phyloP scores from a whole-genome alignment of 2,329 filamentous ascomycete species.

The Arthrocladium fulminans region DNA sequence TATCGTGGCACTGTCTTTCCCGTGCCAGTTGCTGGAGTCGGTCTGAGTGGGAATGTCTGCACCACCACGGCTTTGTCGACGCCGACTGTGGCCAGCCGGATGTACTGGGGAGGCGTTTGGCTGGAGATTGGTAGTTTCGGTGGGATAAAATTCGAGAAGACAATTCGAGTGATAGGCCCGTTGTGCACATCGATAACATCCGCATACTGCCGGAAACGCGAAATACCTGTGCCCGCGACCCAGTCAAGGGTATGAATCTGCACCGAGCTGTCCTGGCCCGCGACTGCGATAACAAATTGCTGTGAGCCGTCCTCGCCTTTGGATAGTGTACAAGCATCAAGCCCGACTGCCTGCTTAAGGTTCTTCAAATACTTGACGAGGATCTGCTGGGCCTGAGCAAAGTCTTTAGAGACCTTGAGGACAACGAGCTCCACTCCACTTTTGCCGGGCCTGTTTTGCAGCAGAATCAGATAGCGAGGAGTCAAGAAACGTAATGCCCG shows the following conservation, averaged over 20 bases:
- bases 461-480: conserved; percentile 44
- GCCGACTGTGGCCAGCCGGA: conserved; percentile 73
- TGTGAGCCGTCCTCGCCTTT: conserved; percentile 52
- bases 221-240: conserved; percentile 34
- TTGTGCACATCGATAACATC: conserved; percentile 48
- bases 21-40: conserved; percentile 39
- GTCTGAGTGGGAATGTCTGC: conserved; percentile 63
- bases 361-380: conserved; percentile 51
- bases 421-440: conserved; percentile 48
- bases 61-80: conserved; percentile 72
- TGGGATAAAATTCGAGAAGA: conserved; percentile 44
- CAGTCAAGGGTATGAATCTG: conserved; percentile 71
- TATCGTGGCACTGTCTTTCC: conserved; percentile 50
- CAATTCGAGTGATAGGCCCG: conserved; percentile 50
- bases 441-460: conserved; percentile 48
- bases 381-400: conserved; percentile 29
- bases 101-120: conserved; percentile 45
- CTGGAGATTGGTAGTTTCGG: conserved; percentile 42
- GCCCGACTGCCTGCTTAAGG: conserved; percentile 65
- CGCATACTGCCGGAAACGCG: conserved; percentile 42
- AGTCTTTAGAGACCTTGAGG: conserved; percentile 28
- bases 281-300: conserved; percentile 73
- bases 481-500: conserved; percentile 33
- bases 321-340: conserved; percentile 66
- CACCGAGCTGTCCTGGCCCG: conserved; percentile 70